Percentiles rank a stretch among this genome's conserved stretches.
These are phyloP conservation scores for Chlamydomonas incerta DNA, from an alignment of 139 green algal genomes.

Conservation along the genomic window DNA sequence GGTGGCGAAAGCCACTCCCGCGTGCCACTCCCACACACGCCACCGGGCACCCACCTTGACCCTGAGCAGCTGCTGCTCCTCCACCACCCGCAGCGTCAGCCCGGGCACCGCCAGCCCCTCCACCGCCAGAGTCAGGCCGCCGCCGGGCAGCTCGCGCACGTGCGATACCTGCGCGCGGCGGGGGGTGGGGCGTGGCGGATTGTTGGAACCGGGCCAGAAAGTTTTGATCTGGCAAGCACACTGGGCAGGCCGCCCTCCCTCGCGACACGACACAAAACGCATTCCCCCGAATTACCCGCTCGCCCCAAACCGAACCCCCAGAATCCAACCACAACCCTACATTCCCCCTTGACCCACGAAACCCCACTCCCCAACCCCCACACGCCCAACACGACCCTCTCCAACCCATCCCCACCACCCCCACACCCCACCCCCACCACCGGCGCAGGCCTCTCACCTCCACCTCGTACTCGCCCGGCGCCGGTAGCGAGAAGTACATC, in stretches of 20 bases:
- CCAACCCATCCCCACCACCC: not conserved
- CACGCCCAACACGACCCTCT: not conserved
- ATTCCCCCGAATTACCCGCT: too few species aligned
- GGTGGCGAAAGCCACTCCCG: too few species aligned
- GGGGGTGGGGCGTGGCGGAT: too few species aligned
- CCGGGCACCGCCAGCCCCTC: not conserved
- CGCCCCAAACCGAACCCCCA: too few species aligned
- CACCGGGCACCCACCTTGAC: constrained; percentile 48
- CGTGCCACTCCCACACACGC: not conserved
- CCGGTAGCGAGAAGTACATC: constrained; percentile 45
- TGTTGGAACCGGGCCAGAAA: too few species aligned
- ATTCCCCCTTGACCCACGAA: too few species aligned
- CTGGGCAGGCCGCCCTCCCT: too few species aligned
- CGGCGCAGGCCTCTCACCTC: constrained; percentile 41
- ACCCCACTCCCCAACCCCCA: too few species aligned
- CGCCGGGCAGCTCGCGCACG: not conserved
- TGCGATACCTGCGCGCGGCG: not conserved
- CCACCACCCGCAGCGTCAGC: constrained; percentile 43
- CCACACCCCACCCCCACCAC: not conserved
- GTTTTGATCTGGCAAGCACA: too few species aligned
- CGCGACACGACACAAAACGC: too few species aligned
- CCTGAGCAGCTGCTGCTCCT: constrained; percentile 44
- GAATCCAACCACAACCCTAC: too few species aligned
- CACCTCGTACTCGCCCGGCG: constrained; percentile 52
- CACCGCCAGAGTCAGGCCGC: constrained; percentile 6